Conservation (phyloP, 805 yeast species). For the Yarrowia alimentaria region DNA sequence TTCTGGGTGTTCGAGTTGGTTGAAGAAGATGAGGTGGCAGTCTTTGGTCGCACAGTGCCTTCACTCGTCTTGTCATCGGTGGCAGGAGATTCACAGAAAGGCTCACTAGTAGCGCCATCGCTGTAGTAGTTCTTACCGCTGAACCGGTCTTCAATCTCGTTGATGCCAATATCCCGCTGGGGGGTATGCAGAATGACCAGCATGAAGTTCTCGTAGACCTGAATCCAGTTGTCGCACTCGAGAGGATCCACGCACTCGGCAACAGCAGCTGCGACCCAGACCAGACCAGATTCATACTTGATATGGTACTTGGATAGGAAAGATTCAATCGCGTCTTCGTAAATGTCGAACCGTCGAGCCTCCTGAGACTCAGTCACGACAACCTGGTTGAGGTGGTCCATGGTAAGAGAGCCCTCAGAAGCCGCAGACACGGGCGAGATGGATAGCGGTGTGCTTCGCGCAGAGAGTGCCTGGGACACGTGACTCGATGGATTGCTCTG, state of each 20-base stretch:
- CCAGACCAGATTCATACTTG: constrained; percentile 74
- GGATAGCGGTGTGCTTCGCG: constrained; percentile 21
- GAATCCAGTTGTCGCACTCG: constrained; percentile 21
- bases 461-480: constrained; percentile 22
- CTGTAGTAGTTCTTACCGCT: constrained; percentile 18
- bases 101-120: constrained; percentile 5
- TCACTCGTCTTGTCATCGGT: constrained; percentile 41
- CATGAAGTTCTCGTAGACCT: constrained; percentile 14
- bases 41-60: not conserved
- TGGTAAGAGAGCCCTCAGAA: constrained; percentile 26
- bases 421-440: constrained; percentile 25
- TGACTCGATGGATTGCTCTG: constrained; percentile 27
- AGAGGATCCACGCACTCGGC: constrained; percentile 87
- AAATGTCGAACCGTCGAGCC: constrained; percentile 32
- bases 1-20: constrained; percentile 38
- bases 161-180: constrained; percentile 23
- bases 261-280: constrained; percentile 84
- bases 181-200: constrained; percentile 21
- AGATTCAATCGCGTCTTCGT: constrained; percentile 59
- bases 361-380: constrained; percentile 31
- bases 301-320: constrained; percentile 82
- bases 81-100: constrained; percentile 29
- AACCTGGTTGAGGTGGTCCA: constrained; percentile 27
- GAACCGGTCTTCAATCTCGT: constrained; percentile 23
- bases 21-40: constrained; percentile 34